Evolutionary conservation across 2,329 filamentous ascomycete genomes (phyloP).

Genomic region (Fusarium napiforme): DNA sequence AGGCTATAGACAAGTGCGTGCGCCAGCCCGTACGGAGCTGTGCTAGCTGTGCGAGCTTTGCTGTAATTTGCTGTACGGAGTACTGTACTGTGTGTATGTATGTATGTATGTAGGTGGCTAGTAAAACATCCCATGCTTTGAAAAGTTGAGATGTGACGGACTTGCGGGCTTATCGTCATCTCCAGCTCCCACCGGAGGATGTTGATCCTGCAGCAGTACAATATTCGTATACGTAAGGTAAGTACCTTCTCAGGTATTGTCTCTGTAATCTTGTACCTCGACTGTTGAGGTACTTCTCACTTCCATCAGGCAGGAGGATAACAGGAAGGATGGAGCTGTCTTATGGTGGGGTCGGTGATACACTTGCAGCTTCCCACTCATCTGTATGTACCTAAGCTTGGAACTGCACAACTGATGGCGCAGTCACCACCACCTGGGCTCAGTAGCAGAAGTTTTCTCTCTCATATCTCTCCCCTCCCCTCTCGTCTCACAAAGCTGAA

Average conservation of each 20-base stretch:
- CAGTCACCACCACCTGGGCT: not conserved
- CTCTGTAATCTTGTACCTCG: not conserved
- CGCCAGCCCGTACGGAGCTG: not conserved
- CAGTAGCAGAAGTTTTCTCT: not conserved
- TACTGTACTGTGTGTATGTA: not conserved
- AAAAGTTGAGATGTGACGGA: not conserved
- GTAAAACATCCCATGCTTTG: not conserved
- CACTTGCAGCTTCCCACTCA: not conserved
- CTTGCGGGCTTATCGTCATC: not conserved
- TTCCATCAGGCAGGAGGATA: not conserved
- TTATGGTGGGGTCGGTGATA: not conserved
- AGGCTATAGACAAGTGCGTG: not conserved
- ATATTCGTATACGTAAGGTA: slow-evolving; percentile 5
- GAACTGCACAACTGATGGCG: not conserved
- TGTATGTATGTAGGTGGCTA: not conserved
- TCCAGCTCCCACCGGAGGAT: not conserved
- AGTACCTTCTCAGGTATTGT: not conserved
- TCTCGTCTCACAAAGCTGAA: not conserved
- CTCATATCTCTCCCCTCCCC: no score
- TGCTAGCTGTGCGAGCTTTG: not conserved
- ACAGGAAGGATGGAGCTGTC: not conserved
- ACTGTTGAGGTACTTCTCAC: not conserved
- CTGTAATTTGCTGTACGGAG: no score
- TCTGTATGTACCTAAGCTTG: not conserved
- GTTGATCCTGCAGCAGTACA: not conserved